A percentile compares a stretch with the other conserved stretches of the same genome.
Conservation (phyloP, 2,329 filamentous ascomycete genomes). For the Aureobasidium namibiae region DNA sequence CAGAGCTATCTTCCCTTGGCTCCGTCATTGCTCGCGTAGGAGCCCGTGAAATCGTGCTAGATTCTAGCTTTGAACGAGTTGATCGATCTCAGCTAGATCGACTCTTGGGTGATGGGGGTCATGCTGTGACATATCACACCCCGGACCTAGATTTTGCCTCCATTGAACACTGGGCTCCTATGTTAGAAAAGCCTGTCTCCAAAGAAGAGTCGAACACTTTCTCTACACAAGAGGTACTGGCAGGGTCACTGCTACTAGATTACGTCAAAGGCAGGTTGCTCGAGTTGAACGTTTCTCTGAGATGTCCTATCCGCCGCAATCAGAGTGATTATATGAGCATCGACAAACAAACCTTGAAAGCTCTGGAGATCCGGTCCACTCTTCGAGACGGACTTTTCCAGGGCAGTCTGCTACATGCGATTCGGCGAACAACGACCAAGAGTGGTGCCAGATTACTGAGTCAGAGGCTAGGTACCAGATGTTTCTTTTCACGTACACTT, state of each 20-base stretch:
- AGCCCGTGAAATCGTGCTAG: conserved; percentile 76
- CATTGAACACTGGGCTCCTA: conserved; percentile 60
- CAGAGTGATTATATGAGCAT: conserved; percentile 76
- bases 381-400: conserved; percentile 69
- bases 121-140: conserved; percentile 64
- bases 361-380: conserved; percentile 81
- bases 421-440: conserved; percentile 83
- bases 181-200: conserved; percentile 67
- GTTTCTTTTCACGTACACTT: not conserved
- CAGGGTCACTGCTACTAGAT: conserved; percentile 71
- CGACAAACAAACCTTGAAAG: conserved; percentile 83
- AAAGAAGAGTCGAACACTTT: conserved; percentile 42
- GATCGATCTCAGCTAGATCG: conserved; percentile 20
- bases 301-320: conserved; percentile 69
- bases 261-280: conserved; percentile 76
- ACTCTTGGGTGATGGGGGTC: conserved; percentile 36
- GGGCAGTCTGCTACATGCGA: conserved; percentile 83
- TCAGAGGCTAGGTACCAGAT: conserved; percentile 61
- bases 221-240: conserved; percentile 59
- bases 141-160: conserved; percentile 20
- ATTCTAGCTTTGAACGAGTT: conserved; percentile 45
- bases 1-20: conserved; percentile 62
- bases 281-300: conserved; percentile 70
- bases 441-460: conserved; percentile 78
- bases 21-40: conserved; percentile 75